Evolutionary conservation across 371 early-diverging fungal genomes (phyloP).

Genomic region (Circinella umbellata): DNA sequence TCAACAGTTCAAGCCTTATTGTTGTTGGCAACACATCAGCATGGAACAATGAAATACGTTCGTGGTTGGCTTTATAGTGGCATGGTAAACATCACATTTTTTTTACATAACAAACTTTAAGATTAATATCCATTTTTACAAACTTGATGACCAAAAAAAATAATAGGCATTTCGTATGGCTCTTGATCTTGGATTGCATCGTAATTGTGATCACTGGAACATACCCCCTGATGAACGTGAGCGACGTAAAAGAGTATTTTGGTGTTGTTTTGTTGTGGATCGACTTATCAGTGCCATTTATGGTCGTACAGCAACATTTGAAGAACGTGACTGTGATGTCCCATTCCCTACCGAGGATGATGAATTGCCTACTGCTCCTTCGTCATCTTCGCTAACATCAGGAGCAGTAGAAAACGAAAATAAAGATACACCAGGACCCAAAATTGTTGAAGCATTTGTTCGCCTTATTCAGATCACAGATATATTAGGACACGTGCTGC

Average conservation of each 20-base stretch:
- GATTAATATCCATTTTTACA: too few species aligned
- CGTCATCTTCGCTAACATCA: background rate
- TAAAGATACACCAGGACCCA: slow-evolving; percentile 15
- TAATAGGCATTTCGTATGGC: slow-evolving; percentile 57
- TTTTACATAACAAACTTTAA: background rate
- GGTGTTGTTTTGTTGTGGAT: slow-evolving; percentile 57
- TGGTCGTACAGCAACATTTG: slow-evolving; percentile 50
- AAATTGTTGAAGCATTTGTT: slow-evolving; percentile 38
- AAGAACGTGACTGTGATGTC: slow-evolving; percentile 52
- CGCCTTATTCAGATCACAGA: slow-evolving; percentile 44
- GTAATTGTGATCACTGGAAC: slow-evolving; percentile 54
- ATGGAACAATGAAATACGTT: slow-evolving; percentile 55
- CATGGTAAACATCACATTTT: slow-evolving; percentile 38
- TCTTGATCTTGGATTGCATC: slow-evolving; percentile 51
- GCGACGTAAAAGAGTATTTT: slow-evolving; percentile 51
- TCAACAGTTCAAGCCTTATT: slow-evolving; percentile 66
- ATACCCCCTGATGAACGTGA: slow-evolving; percentile 44
- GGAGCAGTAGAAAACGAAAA: background rate
- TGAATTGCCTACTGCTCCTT: slow-evolving; percentile 25
- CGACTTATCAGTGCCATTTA: slow-evolving; percentile 44
- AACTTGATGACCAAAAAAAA: background rate
- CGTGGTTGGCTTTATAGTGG: slow-evolving; percentile 57
- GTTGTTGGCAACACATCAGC: slow-evolving; percentile 59
- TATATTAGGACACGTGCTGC: slow-evolving; percentile 49
- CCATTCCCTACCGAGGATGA: slow-evolving; percentile 53